Evolutionary conservation across 2,329 filamentous ascomycete species (phyloP).

Genomic region (Scedosporium aurantiacum): DNA sequence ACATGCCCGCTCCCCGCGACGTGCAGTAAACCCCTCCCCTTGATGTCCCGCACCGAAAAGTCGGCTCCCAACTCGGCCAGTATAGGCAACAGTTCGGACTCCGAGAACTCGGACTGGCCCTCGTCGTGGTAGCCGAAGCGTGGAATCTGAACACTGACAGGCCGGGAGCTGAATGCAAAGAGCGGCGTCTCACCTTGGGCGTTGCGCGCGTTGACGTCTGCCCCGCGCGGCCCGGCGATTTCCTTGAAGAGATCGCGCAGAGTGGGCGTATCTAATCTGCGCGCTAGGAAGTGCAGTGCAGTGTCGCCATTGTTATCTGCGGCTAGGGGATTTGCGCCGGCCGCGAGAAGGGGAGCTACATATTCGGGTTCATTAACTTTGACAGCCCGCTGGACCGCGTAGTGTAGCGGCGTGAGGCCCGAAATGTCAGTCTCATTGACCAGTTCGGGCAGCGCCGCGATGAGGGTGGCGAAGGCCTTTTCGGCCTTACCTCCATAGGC

Average conservation of each 20-base stretch:
- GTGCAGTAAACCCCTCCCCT: conserved; percentile 19
- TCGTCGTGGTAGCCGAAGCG: no score
- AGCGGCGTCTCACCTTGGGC: conserved; percentile 15
- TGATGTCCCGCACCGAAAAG: conserved; percentile 14
- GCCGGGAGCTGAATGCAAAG: conserved; percentile 10
- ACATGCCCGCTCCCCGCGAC: conserved; percentile 13
- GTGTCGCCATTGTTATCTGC: conserved; percentile 11
- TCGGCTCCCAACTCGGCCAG: conserved; percentile 16
- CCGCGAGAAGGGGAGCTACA: conserved; percentile 9
- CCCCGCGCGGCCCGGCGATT: conserved; percentile 8
- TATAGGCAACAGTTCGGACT: conserved; percentile 4
- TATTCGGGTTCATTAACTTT: background rate
- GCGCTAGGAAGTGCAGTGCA: conserved; percentile 13
- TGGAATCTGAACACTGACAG: background rate
- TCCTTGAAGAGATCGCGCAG: conserved; percentile 11
- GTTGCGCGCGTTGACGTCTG: conserved; percentile 17
- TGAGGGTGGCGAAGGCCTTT: conserved; percentile 5
- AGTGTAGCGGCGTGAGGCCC: conserved; percentile 17
- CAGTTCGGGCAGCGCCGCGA: conserved; percentile 7
- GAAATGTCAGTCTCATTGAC: conserved; percentile 11
- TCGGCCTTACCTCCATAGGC: background rate
- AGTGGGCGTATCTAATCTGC: conserved; percentile 1
- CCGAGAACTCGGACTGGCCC: background rate
- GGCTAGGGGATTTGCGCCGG: conserved; percentile 13
- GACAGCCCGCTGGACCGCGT: conserved; percentile 7